Evolutionary conservation across 108 stramenopile genomes (phyloP).

Genomic region (Hondaea fermentalgiana): DNA sequence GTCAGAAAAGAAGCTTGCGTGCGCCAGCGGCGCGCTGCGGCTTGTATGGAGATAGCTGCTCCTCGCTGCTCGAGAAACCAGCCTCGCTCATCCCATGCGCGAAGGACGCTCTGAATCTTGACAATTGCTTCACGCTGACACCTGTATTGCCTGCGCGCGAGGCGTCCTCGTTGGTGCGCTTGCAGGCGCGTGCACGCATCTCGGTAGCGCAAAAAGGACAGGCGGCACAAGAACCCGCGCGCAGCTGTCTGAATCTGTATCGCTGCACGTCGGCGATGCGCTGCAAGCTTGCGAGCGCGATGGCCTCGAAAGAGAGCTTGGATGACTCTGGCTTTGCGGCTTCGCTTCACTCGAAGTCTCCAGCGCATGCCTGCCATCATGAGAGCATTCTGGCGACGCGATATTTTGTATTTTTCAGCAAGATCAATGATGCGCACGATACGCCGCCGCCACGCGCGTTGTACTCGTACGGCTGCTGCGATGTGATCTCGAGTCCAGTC

Average conservation of each 20-base stretch:
- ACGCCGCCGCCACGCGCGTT: background rate
- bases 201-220: too few species aligned
- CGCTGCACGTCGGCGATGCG: background rate
- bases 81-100: background rate
- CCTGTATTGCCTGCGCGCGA: background rate
- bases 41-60: background rate
- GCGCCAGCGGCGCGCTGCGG: background rate
- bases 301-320: background rate
- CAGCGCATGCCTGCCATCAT: background rate
- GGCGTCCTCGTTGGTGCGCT: background rate
- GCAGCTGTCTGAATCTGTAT: background rate
- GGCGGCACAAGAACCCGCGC: background rate
- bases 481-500: background rate
- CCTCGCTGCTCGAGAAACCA: background rate
- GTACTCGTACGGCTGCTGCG: background rate
- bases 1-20: background rate
- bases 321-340: background rate
- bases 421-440: background rate
- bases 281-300: background rate
- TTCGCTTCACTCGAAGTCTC: background rate
- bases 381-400: background rate
- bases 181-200: background rate
- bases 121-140: background rate
- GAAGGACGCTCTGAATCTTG: background rate
- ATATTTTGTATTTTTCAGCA: background rate